Evolutionary conservation across 352 stramenopile species (phyloP).

Genomic region (Phytopythium oedochilum): DNA sequence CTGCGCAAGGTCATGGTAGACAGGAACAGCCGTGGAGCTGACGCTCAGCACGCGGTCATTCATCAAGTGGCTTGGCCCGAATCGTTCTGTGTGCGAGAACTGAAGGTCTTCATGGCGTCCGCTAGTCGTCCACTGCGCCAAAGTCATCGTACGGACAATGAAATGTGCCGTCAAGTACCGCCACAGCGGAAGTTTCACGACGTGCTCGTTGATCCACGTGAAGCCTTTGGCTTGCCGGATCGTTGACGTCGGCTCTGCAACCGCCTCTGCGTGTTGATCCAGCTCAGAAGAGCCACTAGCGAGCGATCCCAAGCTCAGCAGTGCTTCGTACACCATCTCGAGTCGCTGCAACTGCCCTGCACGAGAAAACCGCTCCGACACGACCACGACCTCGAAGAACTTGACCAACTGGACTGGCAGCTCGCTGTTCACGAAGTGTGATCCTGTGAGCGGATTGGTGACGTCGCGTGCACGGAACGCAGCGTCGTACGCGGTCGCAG

Average conservation of each 20-base stretch:
- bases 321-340: conserved; percentile 31
- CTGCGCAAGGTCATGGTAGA: conserved; percentile 28
- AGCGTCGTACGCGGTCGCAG: conserved; percentile 28
- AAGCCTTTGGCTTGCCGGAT: conserved; percentile 18
- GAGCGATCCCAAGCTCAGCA: conserved; percentile 7
- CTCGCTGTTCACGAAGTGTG: conserved; percentile 15
- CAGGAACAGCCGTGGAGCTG: conserved; percentile 24
- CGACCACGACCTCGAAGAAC: conserved; percentile 44
- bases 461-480: conserved; percentile 28
- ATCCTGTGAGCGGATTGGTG: conserved; percentile 38
- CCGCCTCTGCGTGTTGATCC: background rate
- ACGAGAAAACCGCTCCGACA: conserved; percentile 48
- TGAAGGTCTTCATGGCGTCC: conserved; percentile 6
- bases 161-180: conserved; percentile 35
- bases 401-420: conserved; percentile 22
- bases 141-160: conserved; percentile 37
- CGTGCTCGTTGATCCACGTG: conserved; percentile 23
- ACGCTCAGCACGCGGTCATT: conserved; percentile 44
- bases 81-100: conserved; percentile 43
- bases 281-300: background rate
- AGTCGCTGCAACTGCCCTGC: conserved; percentile 42
- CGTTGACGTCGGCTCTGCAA: background rate
- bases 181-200: conserved; percentile 38
- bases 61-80: conserved; percentile 42
- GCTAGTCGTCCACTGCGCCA: conserved; percentile 31